A percentile compares a stretch with the other conserved stretches of the same genome.
These are phyloP conservation scores for Gardenia jasminoides DNA, from an alignment of 257 asterid genomes.

Conservation along the genomic window DNA sequence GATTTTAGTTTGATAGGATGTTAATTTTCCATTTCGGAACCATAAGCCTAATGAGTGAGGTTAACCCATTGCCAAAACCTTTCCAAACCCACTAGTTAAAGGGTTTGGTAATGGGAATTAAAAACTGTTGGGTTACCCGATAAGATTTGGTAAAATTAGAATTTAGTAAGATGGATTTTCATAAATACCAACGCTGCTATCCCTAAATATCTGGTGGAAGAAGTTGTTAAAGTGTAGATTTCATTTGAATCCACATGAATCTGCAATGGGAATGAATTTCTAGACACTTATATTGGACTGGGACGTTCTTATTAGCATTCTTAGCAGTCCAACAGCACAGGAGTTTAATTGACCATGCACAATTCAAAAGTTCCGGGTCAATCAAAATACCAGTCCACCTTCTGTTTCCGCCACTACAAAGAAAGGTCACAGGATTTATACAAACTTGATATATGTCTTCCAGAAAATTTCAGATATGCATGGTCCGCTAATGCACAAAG, in stretches of 20 bases:
- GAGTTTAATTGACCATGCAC: too few relatives aligned
- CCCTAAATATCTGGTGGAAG: too few relatives aligned
- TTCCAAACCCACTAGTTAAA: too few relatives aligned
- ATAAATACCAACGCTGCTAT: too few relatives aligned
- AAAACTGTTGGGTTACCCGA: too few relatives aligned
- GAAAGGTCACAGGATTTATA: neutral
- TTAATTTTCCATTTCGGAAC: too few relatives aligned
- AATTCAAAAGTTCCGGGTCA: neutral
- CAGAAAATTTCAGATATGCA: neutral
- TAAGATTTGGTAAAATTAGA: too few relatives aligned
- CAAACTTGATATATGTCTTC: neutral
- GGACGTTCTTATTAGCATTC: neutral
- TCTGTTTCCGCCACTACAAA: neutral
- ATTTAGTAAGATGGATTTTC: too few relatives aligned
- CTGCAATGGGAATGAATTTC: neutral
- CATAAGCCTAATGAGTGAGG: too few relatives aligned
- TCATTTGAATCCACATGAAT: neutral
- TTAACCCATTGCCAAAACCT: too few relatives aligned
- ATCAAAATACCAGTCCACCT: neutral
- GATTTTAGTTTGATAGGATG: too few relatives aligned
- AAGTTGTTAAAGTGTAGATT: neutral
- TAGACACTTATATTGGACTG: neutral
- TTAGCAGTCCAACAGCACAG: neutral
- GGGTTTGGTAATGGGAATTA: too few relatives aligned
- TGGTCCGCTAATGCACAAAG: neutral